Evolutionary conservation across 495 filamentous ascomycete genomes (phyloP), one percentile per base, ranked within the genome.

Genomic region (Neurospora intermedia): DNA sequence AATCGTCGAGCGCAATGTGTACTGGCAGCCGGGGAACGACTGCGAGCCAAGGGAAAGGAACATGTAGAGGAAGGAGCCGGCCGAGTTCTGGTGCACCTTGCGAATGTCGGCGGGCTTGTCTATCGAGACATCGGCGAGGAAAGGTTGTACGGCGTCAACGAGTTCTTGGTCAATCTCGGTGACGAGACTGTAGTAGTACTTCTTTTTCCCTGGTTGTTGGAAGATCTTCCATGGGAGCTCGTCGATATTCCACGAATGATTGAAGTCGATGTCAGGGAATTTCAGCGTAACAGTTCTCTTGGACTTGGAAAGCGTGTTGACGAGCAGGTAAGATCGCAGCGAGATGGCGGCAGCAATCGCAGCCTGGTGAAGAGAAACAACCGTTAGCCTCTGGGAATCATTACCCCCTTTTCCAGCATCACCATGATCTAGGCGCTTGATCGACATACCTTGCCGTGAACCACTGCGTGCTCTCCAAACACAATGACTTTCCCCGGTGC

Each of bases 401-500:
- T 46, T 40, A 20, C 41, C 43, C 59, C 72, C 66, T 66, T 43
- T 59, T 27, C 43, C 20, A 38, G 27, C 54, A 31, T 2, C 23
- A 15, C 8, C 35, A 31, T 4, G 31, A 66, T 1, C 15, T 38
- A 0, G 9, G 31, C 23, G 10, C 45, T 18, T 40, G 5, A 31
- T 7, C 18, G 20, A 71, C 77, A 73, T 77, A 91, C 90, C 86
- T 97, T 97, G 78, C 96, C 96, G 78, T 99, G 88, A 11, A 99
- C 96, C 3, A 97, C 96, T 13, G 96, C 93, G 84, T 99, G 96
- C 80, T 99, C 96, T 71, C 96, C 96, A 81, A 92, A 97, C 20
- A 97, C 93, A 79, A 99, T 98, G 77, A 97, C 95, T 82, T 99
- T 99, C 42, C 94, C 96, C 15, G 96, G 96, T 16, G 96, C 94